Evolutionary conservation across 352 stramenopile species (phyloP).

Genomic region (Phytophthora citricola): DNA sequence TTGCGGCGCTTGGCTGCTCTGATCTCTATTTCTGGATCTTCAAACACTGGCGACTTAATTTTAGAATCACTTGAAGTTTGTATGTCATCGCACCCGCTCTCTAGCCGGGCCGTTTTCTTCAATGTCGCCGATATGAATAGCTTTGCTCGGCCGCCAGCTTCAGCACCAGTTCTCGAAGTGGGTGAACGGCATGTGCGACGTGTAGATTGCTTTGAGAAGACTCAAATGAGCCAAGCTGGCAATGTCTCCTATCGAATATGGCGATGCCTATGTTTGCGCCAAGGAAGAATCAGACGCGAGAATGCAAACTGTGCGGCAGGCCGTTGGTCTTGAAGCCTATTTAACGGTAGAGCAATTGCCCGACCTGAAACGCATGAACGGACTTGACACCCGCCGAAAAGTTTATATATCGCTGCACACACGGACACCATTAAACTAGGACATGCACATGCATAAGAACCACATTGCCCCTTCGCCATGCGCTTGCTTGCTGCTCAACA

Average conservation of each 20-base stretch:
- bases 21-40: conserved; percentile 37
- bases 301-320: not conserved
- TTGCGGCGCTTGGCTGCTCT: conserved; percentile 25
- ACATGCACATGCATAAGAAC: no score
- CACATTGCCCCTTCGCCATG: not conserved
- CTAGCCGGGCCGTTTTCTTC: conserved; percentile 15
- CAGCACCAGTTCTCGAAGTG: not conserved
- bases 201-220: not conserved
- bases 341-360: no score
- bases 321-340: no score
- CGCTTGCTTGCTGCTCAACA: conserved; percentile 1
- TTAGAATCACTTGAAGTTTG: conserved; percentile 14
- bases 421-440: no score
- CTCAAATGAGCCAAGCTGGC: no score
- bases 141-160: not conserved
- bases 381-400: no score
- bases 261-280: no score
- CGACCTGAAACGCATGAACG: no score
- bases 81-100: conserved; percentile 25
- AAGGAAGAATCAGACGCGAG: no score
- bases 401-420: no score
- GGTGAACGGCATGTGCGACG: conserved; percentile 9
- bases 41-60: conserved; percentile 13
- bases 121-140: conserved; percentile 16
- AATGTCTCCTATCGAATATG: no score